Evolutionary conservation across 768 basidiomycete genomes (phyloP).

Genomic region (Albatrellus ellisii): DNA sequence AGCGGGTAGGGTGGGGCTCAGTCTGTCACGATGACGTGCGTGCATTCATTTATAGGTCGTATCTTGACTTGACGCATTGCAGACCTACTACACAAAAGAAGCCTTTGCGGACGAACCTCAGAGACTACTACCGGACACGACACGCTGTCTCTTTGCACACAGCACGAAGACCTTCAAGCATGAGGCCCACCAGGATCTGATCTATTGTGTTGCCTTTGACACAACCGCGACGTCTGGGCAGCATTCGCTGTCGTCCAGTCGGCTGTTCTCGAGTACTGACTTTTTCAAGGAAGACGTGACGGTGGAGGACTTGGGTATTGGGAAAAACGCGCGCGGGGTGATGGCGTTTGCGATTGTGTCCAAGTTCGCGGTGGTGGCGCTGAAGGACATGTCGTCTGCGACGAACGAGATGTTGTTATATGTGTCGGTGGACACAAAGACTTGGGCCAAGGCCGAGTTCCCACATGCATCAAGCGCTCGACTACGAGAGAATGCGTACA

Average conservation of each 20-base stretch:
- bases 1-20: constrained; percentile 32
- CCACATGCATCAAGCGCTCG: constrained; percentile 76
- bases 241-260: constrained; percentile 43
- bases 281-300: constrained; percentile 56
- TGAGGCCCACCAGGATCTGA: constrained; percentile 55
- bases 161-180: constrained; percentile 75
- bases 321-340: constrained; percentile 78
- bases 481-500: constrained; percentile 87
- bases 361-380: constrained; percentile 85
- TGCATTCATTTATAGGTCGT: constrained; percentile 4
- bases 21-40: constrained; percentile 65
- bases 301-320: constrained; percentile 81
- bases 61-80: constrained; percentile 5
- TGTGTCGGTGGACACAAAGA: constrained; percentile 70
- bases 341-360: constrained; percentile 86
- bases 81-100: constrained; percentile 87
- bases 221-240: constrained; percentile 27
- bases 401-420: constrained; percentile 75
- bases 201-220: constrained; percentile 89
- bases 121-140: constrained; percentile 54
- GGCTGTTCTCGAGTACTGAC: constrained; percentile 75
- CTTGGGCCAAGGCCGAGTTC: constrained; percentile 85
- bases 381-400: constrained; percentile 50
- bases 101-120: constrained; percentile 54
- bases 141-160: constrained; percentile 82